Conservation (phyloP, 345 rosid species). For the Chamaenerion angustifolium region DNA sequence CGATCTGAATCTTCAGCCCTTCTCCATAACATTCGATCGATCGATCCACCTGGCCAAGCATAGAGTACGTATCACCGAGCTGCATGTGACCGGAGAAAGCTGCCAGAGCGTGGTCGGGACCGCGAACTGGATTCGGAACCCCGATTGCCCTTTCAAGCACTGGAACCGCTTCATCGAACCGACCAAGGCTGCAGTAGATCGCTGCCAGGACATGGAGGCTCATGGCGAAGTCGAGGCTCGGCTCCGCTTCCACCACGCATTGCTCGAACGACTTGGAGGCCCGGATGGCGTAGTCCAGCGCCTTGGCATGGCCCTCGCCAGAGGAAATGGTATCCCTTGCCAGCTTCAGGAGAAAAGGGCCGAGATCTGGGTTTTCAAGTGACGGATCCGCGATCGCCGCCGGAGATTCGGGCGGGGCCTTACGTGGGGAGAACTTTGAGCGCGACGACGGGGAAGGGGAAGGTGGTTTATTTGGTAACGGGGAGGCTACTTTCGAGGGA, state of each 20-base stretch:
- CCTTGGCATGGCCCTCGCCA: slow-evolving; percentile 84
- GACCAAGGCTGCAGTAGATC: slow-evolving; percentile 81
- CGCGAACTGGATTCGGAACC: slow-evolving; percentile 60
- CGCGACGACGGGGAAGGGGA: slow-evolving; percentile 80
- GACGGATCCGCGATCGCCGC: slow-evolving; percentile 40
- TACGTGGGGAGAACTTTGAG: slow-evolving; percentile 76
- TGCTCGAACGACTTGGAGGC: slow-evolving; percentile 84
- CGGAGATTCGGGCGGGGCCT: slow-evolving; percentile 54
- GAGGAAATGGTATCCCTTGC: slow-evolving; percentile 48
- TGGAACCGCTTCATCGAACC: slow-evolving; percentile 88
- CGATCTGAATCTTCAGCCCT: slow-evolving; percentile 94
- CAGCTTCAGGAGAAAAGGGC: slow-evolving; percentile 49
- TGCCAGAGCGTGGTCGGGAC: slow-evolving; percentile 85
- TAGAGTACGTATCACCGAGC: slow-evolving; percentile 84
- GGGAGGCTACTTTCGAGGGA: slow-evolving; percentile 17
- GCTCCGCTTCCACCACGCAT: slow-evolving; percentile 62
- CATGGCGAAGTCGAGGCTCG: slow-evolving; percentile 86
- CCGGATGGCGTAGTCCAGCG: slow-evolving; percentile 79
- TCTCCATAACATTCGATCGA: slow-evolving; percentile 74
- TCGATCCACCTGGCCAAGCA: slow-evolving; percentile 90
- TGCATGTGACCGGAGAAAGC: slow-evolving; percentile 95
- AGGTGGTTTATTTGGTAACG: slow-evolving; percentile 33
- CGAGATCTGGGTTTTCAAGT: slow-evolving; percentile 99
- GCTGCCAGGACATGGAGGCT: slow-evolving; percentile 94
- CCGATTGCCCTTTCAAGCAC: slow-evolving; percentile 67